Evolutionary conservation across 164 flowering plant species (phyloP), one percentile per base, ranked within the genome.

Genomic region (Magnolia kwangsiensis): DNA sequence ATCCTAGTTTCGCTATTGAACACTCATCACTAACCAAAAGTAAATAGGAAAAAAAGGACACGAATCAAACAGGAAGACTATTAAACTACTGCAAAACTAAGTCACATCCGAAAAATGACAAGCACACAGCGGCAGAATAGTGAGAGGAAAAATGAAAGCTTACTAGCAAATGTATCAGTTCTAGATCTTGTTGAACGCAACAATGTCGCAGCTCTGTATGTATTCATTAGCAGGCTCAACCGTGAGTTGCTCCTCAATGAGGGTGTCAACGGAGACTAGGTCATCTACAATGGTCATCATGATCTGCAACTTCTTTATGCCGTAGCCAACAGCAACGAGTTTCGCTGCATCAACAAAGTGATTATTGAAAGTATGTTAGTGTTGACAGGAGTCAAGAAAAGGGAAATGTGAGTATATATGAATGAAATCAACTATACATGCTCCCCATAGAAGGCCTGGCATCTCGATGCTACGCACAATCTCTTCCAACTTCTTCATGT

Each of bases 401-500:
- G 1, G 61, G 19, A 55, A 55, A 55, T 16, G 16, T 14, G 18
- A 16, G 16, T 8, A 16, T 16, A 11, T 55, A 24, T 51, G 11
- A 23, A 18, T 8, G 27, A 23, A n/a, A 51, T 49, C 37, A 14
- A 71, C 3, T 81, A 0, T 85, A 86, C 85, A 84, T 80, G 86
- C 87, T 78, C 87, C 87, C 87, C 99, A 96, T 1, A 85, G 45
- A 51, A 96, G 94, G 63, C 99, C 99, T 0, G 83, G 85, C 96
- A 91, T 80, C 79, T 96, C 83, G 49, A 96, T 74, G 45, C 88
- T 83, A 63, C 98, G 90, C 59, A 96, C 98, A 71, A 83, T 84
- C 87, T 95, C 97, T 82, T 95, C 99, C 67, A 95, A 83, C 88
- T 91, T 91, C 86, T 90, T 88, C 98, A 95, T 93, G 90, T 95